Evolutionary conservation across 2,329 filamentous ascomycete genomes (phyloP), one percentile per base, ranked within the genome.

Genomic region (Daldinia eschscholtzii): DNA sequence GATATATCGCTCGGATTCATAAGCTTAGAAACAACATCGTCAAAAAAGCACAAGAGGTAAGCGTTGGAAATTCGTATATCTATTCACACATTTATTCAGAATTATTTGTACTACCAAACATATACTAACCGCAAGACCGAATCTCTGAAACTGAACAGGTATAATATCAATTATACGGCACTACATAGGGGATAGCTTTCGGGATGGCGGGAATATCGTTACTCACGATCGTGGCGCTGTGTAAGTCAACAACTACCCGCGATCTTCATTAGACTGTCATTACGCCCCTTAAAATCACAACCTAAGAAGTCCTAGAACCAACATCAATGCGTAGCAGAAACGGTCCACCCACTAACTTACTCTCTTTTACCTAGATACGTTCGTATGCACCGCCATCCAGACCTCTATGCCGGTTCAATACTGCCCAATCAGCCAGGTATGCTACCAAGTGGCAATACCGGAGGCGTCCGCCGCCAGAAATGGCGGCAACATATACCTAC

Each of bases 401-500:
- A 75, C 78, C 3, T 78, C 77, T 23, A 72, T 67, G 4, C 70
- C 77, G 6, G 61, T 77, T n/a, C 72, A 76, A 13, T 79, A 79
- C 72, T 88, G 86, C 72, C 81, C 84, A 46, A 75, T 74, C 2
- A 70, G 74, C 33, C 72, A 79, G n/a, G 77, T 89, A 44, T 89
- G 88, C 78, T 89, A 84, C 78, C 80, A 81, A 66, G 83, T 90
- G 70, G 88, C 82, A 46, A 83, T 90, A 2, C 88, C 89, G 0
- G 73, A 81, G 52, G 74, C 80, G 1, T 85, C 87, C 0, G 83
- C 83, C 12, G 79, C 79, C 41, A 81, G 83, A 3, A 82, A 82
- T 35, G 79, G 80, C 3, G 88, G 87, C 62, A 87, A 88, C 75
- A 82, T 91, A 61, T 90, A 88, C 76, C 83, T 91, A 70, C 88